Conservation (phyloP, 805 yeast genomes). For the Metschnikowia sp. region DNA sequence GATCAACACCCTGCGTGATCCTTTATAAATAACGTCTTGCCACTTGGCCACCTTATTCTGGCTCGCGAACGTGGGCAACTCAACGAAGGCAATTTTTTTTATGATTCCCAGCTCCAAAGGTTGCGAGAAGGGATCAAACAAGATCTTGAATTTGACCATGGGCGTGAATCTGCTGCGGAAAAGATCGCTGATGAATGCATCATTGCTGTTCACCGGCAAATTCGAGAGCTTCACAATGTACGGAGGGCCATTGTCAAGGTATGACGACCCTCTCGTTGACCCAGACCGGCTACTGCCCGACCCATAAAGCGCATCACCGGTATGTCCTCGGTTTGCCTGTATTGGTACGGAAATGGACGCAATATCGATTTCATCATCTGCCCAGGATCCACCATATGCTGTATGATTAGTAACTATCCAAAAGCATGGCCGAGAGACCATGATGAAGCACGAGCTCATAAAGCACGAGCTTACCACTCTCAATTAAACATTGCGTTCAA, state of each 20-base stretch:
- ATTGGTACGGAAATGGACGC: constrained; percentile 45
- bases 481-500: background rate
- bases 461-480: no score
- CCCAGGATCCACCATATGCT: constrained; percentile 49
- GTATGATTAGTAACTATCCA: constrained; percentile 17
- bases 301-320: constrained; percentile 4
- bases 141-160: constrained; percentile 56
- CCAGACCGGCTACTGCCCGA: constrained; percentile 9
- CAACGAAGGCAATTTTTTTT: constrained; percentile 63
- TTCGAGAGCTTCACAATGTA: constrained; percentile 62
- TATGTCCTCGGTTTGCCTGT: constrained; percentile 32
- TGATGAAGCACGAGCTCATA: no score
- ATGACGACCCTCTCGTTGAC: constrained; percentile 7
- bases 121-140: constrained; percentile 47
- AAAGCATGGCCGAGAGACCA: background rate
- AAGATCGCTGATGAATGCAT: constrained; percentile 52
- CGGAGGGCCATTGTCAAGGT: constrained; percentile 46
- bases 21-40: constrained; percentile 52
- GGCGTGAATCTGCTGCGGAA: constrained; percentile 61
- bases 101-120: constrained; percentile 35
- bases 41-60: constrained; percentile 59
- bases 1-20: constrained; percentile 35
- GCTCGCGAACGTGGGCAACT: constrained; percentile 48
- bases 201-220: constrained; percentile 53
- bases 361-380: constrained; percentile 44